Evolutionary conservation across 2,329 filamentous ascomycete genomes (phyloP), one percentile per base, ranked within the genome.

Genomic region (Botrytis fragariae): DNA sequence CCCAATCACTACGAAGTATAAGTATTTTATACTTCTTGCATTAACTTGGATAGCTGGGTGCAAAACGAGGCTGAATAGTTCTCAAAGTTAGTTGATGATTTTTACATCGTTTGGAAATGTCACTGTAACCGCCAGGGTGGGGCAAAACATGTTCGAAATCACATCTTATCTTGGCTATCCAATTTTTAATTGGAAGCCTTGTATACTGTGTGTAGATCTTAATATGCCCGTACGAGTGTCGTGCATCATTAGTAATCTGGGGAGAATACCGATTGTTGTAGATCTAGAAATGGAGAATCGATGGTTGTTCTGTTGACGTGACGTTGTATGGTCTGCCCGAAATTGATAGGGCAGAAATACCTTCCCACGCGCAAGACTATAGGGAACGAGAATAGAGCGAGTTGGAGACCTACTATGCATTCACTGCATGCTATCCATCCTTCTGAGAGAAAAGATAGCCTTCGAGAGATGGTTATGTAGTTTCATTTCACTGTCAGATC

Each of bases 81-180:
- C 18, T 32, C n/a, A 1, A 59, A 32, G n/a, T 39, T 29, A 9
- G 39, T 37, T 20, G 22, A n/a, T 35, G n/a, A 29, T 51, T 22
- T 71, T 44, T 5, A 14, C 45, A 25, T 57, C 60, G 44, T 32
- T 25, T 32, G 39, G 9, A 39, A 35, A 35, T 35, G 32, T 35
- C 4, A 35, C 32, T 42, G 25, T 60, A 69, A 69, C 51, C 67
- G 67, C 67, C 29, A 16, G 22, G n/a, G 67, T 69, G 67, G 67
- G 37, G 67, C 37, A 57, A 60, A 25, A 35, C n/a, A 18, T 51
- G 8, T 18, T 6, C 37, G 20, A 22, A 35, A 22, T 60, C 54
- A 61, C 54, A 70, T 37, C 68, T 29, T 54, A 54, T n/a, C 32
- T 54, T 67, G 63, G 37, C 65, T 57, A 59, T 32, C 25, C 18